These are phyloP conservation scores for Elsinoe australis DNA, from an alignment of 2,329 filamentous ascomycete species.

Conservation along the genomic window DNA sequence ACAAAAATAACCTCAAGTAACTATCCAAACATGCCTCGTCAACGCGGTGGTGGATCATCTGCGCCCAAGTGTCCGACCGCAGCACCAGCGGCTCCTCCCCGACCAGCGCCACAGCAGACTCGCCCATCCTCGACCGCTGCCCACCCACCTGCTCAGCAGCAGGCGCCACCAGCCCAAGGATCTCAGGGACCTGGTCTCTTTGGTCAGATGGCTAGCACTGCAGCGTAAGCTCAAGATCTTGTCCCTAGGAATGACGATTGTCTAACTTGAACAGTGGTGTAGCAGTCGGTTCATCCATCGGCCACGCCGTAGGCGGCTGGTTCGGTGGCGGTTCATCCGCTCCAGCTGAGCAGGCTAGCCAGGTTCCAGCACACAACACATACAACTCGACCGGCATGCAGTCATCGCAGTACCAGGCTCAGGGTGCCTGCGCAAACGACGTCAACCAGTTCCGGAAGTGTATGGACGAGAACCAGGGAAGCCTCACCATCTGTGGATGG, in stretches of 20 bases:
- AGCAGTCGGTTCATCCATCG: constrained; percentile 88
- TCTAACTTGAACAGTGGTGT: constrained; percentile 62
- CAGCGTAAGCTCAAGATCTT: constrained; percentile 66
- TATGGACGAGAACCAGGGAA: constrained; percentile 90
- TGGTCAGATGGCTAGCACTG: constrained; percentile 94
- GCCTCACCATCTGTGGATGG: constrained; percentile 95
- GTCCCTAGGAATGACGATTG: background rate
- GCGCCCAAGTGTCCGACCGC: constrained; percentile 39
- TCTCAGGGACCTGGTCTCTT: constrained; percentile 78
- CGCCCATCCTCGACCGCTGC: constrained; percentile 46
- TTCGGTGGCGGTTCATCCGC: constrained; percentile 66
- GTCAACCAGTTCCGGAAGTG: constrained; percentile 85
- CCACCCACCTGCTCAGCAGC: constrained; percentile 38
- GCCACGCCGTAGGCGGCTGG: constrained; percentile 84
- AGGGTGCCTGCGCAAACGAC: constrained; percentile 60
- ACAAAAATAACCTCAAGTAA: background rate
- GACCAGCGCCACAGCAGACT: constrained; percentile 57
- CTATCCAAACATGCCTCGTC: constrained; percentile 39
- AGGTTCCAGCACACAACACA: constrained; percentile 38
- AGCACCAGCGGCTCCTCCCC: constrained; percentile 42
- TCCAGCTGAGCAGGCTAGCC: constrained; percentile 41
- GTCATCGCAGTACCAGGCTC: constrained; percentile 35
- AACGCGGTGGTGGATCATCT: constrained; percentile 40
- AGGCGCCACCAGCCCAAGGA: constrained; percentile 52
- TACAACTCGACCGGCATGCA: constrained; percentile 27